A percentile compares a stretch with the other conserved stretches of the same genome.
Conservation (phyloP, 225 moss, liverwort and hornwort genomes). For the Antitrichia curtipendula region DNA sequence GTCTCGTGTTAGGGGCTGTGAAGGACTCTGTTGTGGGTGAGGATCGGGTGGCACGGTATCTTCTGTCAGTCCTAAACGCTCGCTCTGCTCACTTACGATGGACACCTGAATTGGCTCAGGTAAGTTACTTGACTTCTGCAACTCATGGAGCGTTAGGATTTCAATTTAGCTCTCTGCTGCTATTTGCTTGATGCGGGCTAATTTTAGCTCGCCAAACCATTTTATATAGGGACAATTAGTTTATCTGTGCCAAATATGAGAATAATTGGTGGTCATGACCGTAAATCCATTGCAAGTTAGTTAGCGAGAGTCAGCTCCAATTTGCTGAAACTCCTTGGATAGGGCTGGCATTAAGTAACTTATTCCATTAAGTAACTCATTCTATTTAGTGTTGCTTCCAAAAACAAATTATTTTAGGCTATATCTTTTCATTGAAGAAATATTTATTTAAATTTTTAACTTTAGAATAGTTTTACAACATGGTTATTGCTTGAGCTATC, state of each 20-base stretch:
- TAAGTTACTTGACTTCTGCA: background rate
- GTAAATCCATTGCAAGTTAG: background rate
- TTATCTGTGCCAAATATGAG: background rate
- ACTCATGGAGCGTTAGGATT: background rate
- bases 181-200: background rate
- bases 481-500: background rate
- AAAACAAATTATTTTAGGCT: background rate
- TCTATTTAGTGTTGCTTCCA: background rate
- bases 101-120: constrained; percentile 58
- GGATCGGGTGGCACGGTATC: constrained; percentile 80
- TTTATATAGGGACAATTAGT: background rate
- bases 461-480: background rate
- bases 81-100: constrained; percentile 73
- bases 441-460: background rate
- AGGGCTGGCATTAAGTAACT: background rate
- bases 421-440: background rate
- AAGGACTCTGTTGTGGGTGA: constrained; percentile 97
- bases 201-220: background rate
- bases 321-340: background rate
- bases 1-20: constrained; percentile 59
- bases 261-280: background rate
- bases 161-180: background rate
- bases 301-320: background rate
- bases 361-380: background rate
- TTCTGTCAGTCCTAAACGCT: constrained; percentile 69